Evolutionary conservation across 768 basidiomycete species (phyloP), one percentile per base, ranked within the genome.

Genomic region (Mycena olivaceomarginata): DNA sequence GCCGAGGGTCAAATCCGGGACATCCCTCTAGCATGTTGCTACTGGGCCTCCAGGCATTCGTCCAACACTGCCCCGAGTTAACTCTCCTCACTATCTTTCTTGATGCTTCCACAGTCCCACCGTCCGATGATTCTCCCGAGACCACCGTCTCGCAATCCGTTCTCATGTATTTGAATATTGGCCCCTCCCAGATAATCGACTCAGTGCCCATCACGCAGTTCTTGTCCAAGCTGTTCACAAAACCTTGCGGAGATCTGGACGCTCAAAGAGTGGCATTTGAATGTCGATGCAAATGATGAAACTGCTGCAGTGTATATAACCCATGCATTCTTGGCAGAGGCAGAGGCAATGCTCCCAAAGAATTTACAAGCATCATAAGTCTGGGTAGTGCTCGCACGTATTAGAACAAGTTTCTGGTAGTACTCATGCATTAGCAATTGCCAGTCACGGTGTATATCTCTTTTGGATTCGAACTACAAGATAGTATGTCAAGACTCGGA

Each of bases 61-160:
- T 57, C 10, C 45, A 22, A 25, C 69, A 70, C 46, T 70, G 57
- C 39, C 39, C 8, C 31, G 43, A 45, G 5, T n/a, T 60, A 43
- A 11, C 11, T 4, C 11, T 2, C 43, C 56, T 70, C 43, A 20
- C 41, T 25, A 18, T 70, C 43, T 11, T 43, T 20, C 20, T 60
- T 16, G 25, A 70, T 9, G 43, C 69, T 31, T 70, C 69, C 31
- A 70, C 57, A 16, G 56, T 70, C 39, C 57, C 69, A 12, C 45
- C 59, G 41, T 45, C 45, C 41, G 15, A 70, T 16, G 22, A 46
- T 41, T 59, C 68, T n/a, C 18, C 59, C 11, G 57, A 70, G 51
- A 39, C 46, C 18, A 48, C 10, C 37, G 25, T 39, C 31, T 56
- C 67, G 40, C 51, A 56, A 37, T 13, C 4, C 51, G 56, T 13